Conservation (phyloP, 257 asterid species). For the Anisodus tanguticus region DNA sequence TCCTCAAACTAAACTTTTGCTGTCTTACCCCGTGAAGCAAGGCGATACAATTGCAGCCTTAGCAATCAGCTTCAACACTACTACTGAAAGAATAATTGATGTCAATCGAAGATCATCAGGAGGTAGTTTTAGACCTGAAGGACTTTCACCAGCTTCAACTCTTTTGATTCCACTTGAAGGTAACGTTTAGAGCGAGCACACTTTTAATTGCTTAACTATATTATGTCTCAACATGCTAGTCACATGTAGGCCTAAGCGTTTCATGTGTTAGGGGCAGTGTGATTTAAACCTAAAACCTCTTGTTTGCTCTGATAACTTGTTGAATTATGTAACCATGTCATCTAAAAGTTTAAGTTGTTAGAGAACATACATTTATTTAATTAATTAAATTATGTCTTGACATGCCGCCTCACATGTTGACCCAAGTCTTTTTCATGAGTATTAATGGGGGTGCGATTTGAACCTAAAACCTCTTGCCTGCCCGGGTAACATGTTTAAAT, state of each 20-base stretch:
- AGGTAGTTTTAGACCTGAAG: constrained; percentile 36
- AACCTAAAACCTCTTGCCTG: too few relatives aligned
- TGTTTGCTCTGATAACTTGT: not conserved
- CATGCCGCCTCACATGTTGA: not conserved
- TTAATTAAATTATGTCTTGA: not conserved
- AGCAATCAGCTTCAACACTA: constrained; percentile 48
- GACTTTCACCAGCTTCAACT: constrained; percentile 49
- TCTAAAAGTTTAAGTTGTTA: not conserved
- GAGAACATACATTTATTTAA: not conserved
- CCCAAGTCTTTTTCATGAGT: too few relatives aligned
- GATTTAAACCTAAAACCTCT: too few relatives aligned
- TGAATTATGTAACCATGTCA: not conserved
- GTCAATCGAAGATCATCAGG: constrained; percentile 42
- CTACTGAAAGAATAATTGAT: constrained; percentile 44
- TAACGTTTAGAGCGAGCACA: not conserved
- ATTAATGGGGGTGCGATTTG: not conserved
- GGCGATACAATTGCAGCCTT: constrained; percentile 51
- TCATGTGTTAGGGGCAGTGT: too few relatives aligned
- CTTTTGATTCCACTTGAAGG: constrained; percentile 49
- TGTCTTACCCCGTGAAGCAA: constrained; percentile 58
- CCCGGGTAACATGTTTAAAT: not conserved
- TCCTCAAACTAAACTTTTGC: constrained; percentile 35
- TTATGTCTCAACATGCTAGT: not conserved
- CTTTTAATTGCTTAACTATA: not conserved
- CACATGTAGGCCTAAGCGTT: not conserved